Percentiles rank a stretch among this genome's conserved stretches.
Conservation (phyloP, 345 rosid species). For the Leavenworthia alabamica region DNA sequence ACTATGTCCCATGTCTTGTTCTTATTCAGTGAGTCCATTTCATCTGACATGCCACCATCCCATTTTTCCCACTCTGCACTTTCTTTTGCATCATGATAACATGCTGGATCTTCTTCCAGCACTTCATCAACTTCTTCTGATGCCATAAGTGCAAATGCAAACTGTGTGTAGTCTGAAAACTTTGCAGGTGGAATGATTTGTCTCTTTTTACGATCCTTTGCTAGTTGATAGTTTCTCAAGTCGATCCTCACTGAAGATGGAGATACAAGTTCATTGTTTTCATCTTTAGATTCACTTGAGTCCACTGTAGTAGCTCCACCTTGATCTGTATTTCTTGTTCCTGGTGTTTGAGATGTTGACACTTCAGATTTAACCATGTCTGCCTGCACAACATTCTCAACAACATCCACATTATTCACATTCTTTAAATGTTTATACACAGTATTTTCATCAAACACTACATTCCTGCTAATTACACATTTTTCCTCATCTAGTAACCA, state of each 20-base stretch:
- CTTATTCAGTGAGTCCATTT: background rate
- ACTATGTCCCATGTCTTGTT: background rate
- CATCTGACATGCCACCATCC: background rate
- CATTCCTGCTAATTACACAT: background rate
- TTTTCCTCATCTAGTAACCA: background rate
- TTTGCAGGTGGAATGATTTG: accelerated
- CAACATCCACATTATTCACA: no score
- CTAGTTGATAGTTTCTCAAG: background rate
- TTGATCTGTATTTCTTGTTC: no score
- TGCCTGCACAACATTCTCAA: no score
- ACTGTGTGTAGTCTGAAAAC: background rate
- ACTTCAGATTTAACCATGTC: no score
- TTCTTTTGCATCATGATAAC: background rate
- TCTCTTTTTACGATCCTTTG: background rate
- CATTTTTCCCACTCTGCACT: background rate
- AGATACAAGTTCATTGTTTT: no score
- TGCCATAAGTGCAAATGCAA: background rate
- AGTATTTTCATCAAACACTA: background rate
- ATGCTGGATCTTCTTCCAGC: background rate
- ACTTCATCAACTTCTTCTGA: background rate
- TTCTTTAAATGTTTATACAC: no score
- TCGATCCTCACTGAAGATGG: no score
- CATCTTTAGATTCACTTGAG: background rate
- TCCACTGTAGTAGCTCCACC: no score
- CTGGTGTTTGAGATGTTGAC: no score